Evolutionary conservation across 768 basidiomycete genomes (phyloP), one percentile per base, ranked within the genome.

Genomic region (Lentinus tigrinus): DNA sequence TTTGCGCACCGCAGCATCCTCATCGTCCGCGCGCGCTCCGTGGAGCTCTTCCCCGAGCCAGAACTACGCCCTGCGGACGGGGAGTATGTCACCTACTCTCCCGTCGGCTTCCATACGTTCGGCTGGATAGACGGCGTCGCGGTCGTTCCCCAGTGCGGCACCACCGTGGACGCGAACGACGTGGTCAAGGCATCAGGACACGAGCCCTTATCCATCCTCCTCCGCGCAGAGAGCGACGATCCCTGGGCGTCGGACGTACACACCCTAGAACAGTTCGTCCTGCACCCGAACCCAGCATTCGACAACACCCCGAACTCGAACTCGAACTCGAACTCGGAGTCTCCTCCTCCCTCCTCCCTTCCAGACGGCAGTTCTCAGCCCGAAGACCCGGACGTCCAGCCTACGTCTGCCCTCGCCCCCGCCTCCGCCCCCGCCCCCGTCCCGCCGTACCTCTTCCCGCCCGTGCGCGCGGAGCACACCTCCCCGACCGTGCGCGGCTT

Each of bases 81-180:
- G 31, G 54, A 51, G 4, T 64, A 67, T 3, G 52, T 57, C 3
- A 55, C 72, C 0, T 77, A 81, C 53, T 52, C 64, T 1, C 73
- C 80, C 0, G 66, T 77, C 38, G 78, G 77, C 1, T 65, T 63
- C 2, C 78, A 82, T 61, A 81, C 82, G 3, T 87, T 87, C 62
- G 87, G 87, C 16, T 88, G 87, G 87, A 79, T 87, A 14, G 87
- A 88, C 52, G 81, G 82, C 8, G 75, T 85, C 37, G 78, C 78
- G 2, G 75, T 81, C 8, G 46, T 14, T 2, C 61, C 73, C 1
- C 61, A 69, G 56, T 44, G 48, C 4, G 36, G 46, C 24, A 47
- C 57, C 2, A n/a, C 38, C 26, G 24, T 21, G 10, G 31, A 51
- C 38, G 42, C 34, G 0, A 21, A 46, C 31, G 47, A 10, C 24